A percentile compares a stretch with the other conserved stretches of the same genome.
phyloP scores from a whole-genome alignment of 306 rosid species.

The Amphicarpaea edgeworthii region DNA sequence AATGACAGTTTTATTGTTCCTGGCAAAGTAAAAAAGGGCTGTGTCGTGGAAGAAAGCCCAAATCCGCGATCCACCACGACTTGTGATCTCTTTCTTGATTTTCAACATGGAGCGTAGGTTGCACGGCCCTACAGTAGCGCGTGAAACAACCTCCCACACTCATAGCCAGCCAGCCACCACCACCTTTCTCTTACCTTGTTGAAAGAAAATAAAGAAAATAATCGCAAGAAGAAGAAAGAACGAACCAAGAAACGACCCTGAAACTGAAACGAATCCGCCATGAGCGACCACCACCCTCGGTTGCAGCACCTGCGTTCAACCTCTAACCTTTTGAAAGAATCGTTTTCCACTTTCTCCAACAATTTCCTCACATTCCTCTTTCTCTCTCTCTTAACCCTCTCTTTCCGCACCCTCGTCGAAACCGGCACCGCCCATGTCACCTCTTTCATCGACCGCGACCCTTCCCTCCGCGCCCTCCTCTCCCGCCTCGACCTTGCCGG shows the following conservation, averaged over 20 bases:
- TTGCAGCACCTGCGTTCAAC: constrained; percentile 74
- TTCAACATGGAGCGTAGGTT: background rate
- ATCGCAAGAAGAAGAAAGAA: background rate
- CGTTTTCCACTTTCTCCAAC: constrained; percentile 58
- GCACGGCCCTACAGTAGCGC: constrained; percentile 19
- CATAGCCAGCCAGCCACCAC: background rate
- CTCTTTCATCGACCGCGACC: constrained; percentile 86
- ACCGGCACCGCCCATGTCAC: constrained; percentile 73
- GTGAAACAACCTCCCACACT: constrained; percentile 15
- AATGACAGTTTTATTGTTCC: background rate
- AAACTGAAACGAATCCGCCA: constrained; percentile 51
- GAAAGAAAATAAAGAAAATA: background rate
- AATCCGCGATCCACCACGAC: background rate
- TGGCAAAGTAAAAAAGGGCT: background rate
- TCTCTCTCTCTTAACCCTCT: constrained; percentile 79
- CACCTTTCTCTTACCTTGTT: background rate
- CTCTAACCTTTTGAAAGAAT: constrained; percentile 56
- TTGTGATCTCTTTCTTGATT: background rate
- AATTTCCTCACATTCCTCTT: constrained; percentile 71
- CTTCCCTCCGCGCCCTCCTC: constrained; percentile 75
- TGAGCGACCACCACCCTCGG: constrained; percentile 70
- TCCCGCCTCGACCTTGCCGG: constrained; percentile 80
- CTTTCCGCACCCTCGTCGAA: constrained; percentile 80
- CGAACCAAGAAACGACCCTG: background rate
- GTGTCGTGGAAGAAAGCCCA: background rate